Base-by-base conservation (phyloP, 139 green algal species). In the Trebouxia sp. region DNA sequence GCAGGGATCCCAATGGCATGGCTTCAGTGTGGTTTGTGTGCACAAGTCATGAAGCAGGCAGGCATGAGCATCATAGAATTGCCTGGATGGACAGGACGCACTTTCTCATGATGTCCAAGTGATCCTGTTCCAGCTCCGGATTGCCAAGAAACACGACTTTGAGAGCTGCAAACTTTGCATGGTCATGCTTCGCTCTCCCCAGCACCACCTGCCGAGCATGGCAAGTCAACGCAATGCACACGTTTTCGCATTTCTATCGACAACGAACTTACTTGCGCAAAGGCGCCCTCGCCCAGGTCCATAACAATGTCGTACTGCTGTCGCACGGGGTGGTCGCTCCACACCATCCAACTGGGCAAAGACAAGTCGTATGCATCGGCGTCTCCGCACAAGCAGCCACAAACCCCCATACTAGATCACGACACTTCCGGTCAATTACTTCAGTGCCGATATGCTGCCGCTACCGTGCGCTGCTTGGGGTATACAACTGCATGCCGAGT, bases 131-230 rank as follows among this genome's bases (percentile, higher is more conserved):
- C 30, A 78, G 37, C 0, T 83, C 79, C 15, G 85, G 85, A 65
- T 79, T 85, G 76, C 83, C 42, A 14, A 89, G 80, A 47, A 80
- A 89, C 6, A 90, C 87, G 32, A 91, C 87, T 79, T 91, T 91
- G 7, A 91, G 83, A 4, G 87, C 87, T 11, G 75, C 83, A 45
- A 82, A 66, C 65, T 83, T 74, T 8, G 65, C 39, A 9, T 58
- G 69, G n/a, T 56, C 80, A 12, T 79, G 26, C 28, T 77, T 81
- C 79, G 86, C 65, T n/a, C 56, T 74, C 26, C 78, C 83, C 26
- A 91, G 81, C 65, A 91, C 83, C 32, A 91, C 86, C 79, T 88
- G 75, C 15, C 20, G 26, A 26, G 47, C 35, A 62, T 22, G 11
- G 17, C 4, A 42, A 0, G 12, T 62, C 22, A 28, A 38, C n/a